Evolutionary conservation across 2,329 filamentous ascomycete genomes (phyloP), one percentile per base, ranked within the genome.

Genomic region (Pseudogymnoascus sp.): DNA sequence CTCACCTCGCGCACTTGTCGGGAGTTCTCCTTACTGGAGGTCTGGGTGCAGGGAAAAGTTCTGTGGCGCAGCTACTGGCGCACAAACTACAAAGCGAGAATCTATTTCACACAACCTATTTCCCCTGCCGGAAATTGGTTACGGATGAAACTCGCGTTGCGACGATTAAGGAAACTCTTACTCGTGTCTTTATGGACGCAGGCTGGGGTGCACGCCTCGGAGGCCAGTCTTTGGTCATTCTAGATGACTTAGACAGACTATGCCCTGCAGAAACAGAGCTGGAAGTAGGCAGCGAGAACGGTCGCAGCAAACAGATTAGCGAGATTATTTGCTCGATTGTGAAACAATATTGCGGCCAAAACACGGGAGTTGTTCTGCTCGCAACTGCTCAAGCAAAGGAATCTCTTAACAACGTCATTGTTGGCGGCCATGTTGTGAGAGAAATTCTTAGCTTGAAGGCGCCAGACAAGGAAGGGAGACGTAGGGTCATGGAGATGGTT

Each of bases 381-480:
- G 92, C 91, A 3, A 97, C 93, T 18, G 91, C 93, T 0, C 91
- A 96, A 73, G 87, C 88, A 16, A 99, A 99, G 71, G 94, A 99
- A 65, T 87, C 90, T 0, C 77, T 99, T 58, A 94, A 99, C 73
- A 92, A 90, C 67, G 85, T 96, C 14, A 84, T 99, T 59, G 85
- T 97, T 62, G 91, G 93, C 20, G 91, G 92, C 0, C 93, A 97
- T 73, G 86, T 97, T 34, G 90, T 96, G 37, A 86, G 91, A 57
- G 94, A 99, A 71, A 96, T 97, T 64, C 78, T 97, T 32, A 87
- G 87, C 47, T 77, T 99, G 61, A 94, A 93, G 70, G 92, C 94
- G 0, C 94, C 94, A 0, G 89, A 93, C 68, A 99, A 99, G 74
- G 91, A 97, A 66, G 89, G 89, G 2, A 83, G 94, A 65, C 81